A percentile compares a stretch with the other conserved stretches of the same genome.
phyloP scores from a whole-genome alignment of 1,139 yeast species.

The Suhomyces bribrorum region DNA sequence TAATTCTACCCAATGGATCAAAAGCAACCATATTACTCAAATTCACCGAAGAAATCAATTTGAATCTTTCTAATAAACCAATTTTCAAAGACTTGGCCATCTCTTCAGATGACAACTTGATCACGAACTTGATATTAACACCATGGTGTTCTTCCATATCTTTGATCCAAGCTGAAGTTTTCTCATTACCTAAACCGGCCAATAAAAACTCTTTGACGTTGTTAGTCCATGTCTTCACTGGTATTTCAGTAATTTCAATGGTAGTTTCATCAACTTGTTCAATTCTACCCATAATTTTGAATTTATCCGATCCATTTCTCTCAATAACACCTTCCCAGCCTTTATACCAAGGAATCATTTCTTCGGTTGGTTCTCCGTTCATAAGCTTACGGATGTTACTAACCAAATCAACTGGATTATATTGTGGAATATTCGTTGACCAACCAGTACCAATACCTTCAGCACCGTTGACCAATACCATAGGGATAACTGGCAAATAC shows the following conservation, averaged over 20 bases:
- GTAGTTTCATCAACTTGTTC: conserved; percentile 80
- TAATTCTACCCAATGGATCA: conserved; percentile 88
- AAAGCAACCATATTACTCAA: conserved; percentile 93
- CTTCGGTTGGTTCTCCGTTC: conserved; percentile 68
- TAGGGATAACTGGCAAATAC: conserved; percentile 91
- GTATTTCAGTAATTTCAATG: conserved; percentile 88
- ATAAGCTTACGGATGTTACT: conserved; percentile 70
- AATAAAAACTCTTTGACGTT: conserved; percentile 83
- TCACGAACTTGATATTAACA: conserved; percentile 72
- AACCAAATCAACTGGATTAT: conserved; percentile 83
- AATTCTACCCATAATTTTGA: conserved; percentile 73
- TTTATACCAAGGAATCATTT: conserved; percentile 91
- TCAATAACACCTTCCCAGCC: conserved; percentile 92
- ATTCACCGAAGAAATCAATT: conserved; percentile 66
- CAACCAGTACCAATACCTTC: conserved; percentile 99
- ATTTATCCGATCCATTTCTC: conserved; percentile 63
- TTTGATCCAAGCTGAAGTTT: conserved; percentile 79
- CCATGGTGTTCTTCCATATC: conserved; percentile 96
- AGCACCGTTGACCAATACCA: conserved; percentile 90
- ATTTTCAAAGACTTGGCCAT: conserved; percentile 75
- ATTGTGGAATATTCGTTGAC: conserved; percentile 92
- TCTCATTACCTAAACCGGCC: conserved; percentile 75
- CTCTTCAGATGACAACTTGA: conserved; percentile 73
- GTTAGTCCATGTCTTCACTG: conserved; percentile 90
- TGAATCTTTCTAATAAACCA: conserved; percentile 84